Base-by-base conservation (phyloP, 2,329 filamentous ascomycete species). In the Exutisphaerella laricina region DNA sequence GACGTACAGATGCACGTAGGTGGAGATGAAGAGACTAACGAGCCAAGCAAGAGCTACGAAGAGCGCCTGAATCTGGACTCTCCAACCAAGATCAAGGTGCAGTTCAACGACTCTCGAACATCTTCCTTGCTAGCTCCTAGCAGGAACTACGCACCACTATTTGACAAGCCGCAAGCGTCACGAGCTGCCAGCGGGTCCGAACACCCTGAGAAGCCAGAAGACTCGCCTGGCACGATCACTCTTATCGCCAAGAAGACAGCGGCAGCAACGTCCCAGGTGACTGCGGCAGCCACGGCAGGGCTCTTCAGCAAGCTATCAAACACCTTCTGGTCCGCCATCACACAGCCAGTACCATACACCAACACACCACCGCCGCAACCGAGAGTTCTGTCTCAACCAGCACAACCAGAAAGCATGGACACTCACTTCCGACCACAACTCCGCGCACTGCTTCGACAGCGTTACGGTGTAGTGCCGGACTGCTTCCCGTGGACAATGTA, bases 41-140 rank as follows among this genome's bases (percentile, higher is more conserved):
- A 44, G 4, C 48, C 41, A 5, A 31, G 41, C 7, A 49, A 41
- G 18, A 63, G 60, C 51, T 65, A 65, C 47, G 56, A 62, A 41
- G 62, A 65, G 40, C 50, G 57, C 16, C 51, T 64, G n/a, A 65
- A 65, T 32, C 36, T 58, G 16, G 57, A 58, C 5, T 65, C 62
- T 9, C 62, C 62, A 5, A 52, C 54, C 23, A 64, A 62, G 34
- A 53, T 65, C 38, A 48, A 40, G 6, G 61, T 65, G 43, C 61
- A 63, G 31, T 65, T 65, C 51, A 59, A 61, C 29, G 61, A 64
- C 35, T 62, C 56, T 7, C 33, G 23, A 32, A 34, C 40, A 25
- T 10, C 21, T 25, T 46, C 37, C 32, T 23, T 48, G 39, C 17
- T 53, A 37, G 45, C 43, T 41, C 12, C 20, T 26, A 34, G 21